Evolutionary conservation across 495 filamentous ascomycete species (phyloP).

Genomic region (Echria macrotheca): DNA sequence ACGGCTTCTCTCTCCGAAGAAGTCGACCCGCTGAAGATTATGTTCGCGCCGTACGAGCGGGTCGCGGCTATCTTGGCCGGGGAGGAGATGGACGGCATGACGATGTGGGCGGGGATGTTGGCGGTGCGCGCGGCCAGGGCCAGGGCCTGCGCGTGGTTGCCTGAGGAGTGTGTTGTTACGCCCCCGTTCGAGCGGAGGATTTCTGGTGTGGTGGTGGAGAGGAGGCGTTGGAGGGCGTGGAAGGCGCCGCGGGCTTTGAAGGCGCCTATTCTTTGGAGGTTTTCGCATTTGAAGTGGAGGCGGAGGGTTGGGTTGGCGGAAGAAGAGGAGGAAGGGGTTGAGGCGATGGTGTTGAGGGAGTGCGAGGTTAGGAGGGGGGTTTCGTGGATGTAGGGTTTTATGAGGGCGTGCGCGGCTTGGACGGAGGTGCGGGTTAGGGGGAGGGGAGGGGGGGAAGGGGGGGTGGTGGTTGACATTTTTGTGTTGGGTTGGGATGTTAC

Average conservation of each 20-base stretch:
- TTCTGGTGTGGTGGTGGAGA: slow-evolving; percentile 54
- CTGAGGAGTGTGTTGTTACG: slow-evolving; percentile 88
- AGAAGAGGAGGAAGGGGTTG: slow-evolving; percentile 29
- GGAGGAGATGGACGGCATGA: slow-evolving; percentile 84
- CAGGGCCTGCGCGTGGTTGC: slow-evolving; percentile 97
- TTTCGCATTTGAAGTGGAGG: slow-evolving; percentile 96
- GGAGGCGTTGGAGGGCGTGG: slow-evolving; percentile 74
- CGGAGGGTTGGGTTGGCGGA: slow-evolving; percentile 52
- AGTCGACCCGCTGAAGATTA: slow-evolving; percentile 80
- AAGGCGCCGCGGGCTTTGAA: slow-evolving; percentile 93
- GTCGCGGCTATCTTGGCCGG: slow-evolving; percentile 84
- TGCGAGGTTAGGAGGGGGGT: slow-evolving; percentile 77
- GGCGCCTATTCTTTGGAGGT: slow-evolving; percentile 82
- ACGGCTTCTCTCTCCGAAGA: slow-evolving; percentile 75
- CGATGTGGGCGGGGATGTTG: slow-evolving; percentile 63
- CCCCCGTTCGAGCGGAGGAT: slow-evolving; percentile 54
- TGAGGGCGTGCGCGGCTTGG: slow-evolving; percentile 61
- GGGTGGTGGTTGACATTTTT: slow-evolving; percentile 50
- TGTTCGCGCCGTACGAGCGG: slow-evolving; percentile 62
- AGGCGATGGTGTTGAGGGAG: slow-evolving; percentile 69
- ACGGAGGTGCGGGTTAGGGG: slow-evolving; percentile 67
- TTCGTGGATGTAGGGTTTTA: slow-evolving; percentile 69
- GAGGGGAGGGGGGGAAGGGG: slow-evolving; percentile 51
- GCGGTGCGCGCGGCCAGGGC: slow-evolving; percentile 71
- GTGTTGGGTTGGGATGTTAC: background rate